Evolutionary conservation across 306 rosid species (phyloP).

Genomic region (Trichosanthes cucumerina): DNA sequence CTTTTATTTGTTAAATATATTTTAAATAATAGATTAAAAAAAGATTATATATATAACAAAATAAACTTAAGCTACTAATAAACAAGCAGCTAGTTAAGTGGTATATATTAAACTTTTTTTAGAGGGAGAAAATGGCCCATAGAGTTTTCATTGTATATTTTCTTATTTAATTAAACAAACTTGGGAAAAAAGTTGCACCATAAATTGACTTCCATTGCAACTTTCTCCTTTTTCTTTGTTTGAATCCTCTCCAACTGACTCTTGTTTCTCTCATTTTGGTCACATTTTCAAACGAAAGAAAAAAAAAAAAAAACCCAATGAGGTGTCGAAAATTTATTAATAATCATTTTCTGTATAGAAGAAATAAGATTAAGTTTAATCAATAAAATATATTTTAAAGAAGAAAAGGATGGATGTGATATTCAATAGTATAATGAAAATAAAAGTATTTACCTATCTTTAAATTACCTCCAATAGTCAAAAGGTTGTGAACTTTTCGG

Average conservation of each 20-base stretch:
- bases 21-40: background rate
- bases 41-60: background rate
- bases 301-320: background rate
- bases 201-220: background rate
- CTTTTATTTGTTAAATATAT: background rate
- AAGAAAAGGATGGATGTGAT: background rate
- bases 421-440: background rate
- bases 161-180: background rate
- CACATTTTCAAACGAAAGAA: slow-evolving; percentile 4
- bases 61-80: background rate
- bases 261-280: background rate
- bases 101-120: no score
- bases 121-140: background rate
- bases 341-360: background rate
- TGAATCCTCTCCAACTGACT: background rate
- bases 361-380: background rate
- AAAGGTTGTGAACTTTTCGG: background rate
- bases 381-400: background rate
- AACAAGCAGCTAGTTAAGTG: no score
- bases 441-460: background rate
- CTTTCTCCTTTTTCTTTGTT: background rate
- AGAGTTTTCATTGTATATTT: background rate
- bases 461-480: background rate
- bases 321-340: background rate
- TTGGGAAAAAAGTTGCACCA: background rate